Percentiles rank a stretch among this genome's conserved stretches.
phyloP scores from a whole-genome alignment of 2,329 filamentous ascomycete species.

The Nothophoma quercina region DNA sequence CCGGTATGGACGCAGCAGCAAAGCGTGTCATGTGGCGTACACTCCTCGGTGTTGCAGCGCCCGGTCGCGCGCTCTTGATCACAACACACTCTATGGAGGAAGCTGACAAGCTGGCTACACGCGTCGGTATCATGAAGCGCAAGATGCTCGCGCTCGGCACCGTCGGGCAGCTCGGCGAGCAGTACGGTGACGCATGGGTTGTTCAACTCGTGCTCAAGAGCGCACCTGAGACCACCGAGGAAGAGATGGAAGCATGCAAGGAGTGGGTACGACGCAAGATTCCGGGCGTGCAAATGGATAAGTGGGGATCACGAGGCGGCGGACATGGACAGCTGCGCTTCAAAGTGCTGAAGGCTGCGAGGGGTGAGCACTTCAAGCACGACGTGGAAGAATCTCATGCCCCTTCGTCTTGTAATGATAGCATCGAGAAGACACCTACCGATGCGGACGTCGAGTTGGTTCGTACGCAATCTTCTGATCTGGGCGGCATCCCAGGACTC shows the following conservation, averaged over 20 bases:
- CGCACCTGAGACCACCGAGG: constrained; percentile 74
- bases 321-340: constrained; percentile 86
- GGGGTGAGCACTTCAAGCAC: constrained; percentile 18
- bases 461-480: constrained; percentile 23
- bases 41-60: constrained; percentile 70
- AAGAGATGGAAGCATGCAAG: constrained; percentile 72
- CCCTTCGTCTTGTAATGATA: constrained; percentile 2
- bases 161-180: constrained; percentile 72
- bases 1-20: constrained; percentile 86
- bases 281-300: constrained; percentile 66
- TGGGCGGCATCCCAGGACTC: constrained; percentile 68
- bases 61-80: constrained; percentile 81
- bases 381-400: neutral
- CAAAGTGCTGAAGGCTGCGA: constrained; percentile 67
- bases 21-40: constrained; percentile 96
- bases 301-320: constrained; percentile 72
- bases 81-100: constrained; percentile 98
- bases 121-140: constrained; percentile 85
- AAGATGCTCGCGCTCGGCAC: constrained; percentile 87
- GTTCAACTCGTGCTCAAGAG: constrained; percentile 80
- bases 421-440: constrained; percentile 23
- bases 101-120: constrained; percentile 83
- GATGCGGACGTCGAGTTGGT: constrained; percentile 34
- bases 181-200: constrained; percentile 80
- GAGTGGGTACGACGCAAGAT: constrained; percentile 71